Evolutionary conservation across 1,139 yeast species (phyloP), one percentile per base, ranked within the genome.

Genomic region (Lodderomyces margitis): DNA sequence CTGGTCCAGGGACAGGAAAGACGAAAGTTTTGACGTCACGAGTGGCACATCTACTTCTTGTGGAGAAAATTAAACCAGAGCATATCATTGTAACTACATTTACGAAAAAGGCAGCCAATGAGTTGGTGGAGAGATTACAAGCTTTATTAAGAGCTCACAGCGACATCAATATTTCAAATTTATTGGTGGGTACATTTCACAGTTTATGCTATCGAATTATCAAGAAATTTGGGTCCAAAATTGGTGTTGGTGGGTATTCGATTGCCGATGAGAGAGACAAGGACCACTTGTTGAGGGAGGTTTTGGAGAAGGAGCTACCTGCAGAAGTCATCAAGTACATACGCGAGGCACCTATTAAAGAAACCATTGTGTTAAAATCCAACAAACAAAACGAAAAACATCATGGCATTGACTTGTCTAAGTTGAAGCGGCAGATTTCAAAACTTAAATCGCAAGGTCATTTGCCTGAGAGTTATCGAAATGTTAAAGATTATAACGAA

Each of bases 1-100:
- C 97, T 0, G 97, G 97, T 0, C 97, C 97, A 0, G 97, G 98
- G 2, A 85, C 81, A 0, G 91, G 91, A 4, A 86, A 89, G 59
- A 89, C 97, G 3, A 86, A 82, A 54, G 91, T 91, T 2, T 64
- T 91, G 35, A 81, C 87, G 0, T 73, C 89, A 1, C 69, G 96
- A 36, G 94, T 88, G 7, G 94, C 94, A 0, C 77, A 81, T 55
- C 66, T 89, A 27, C 54, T 87, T 19, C 50, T 78, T 2, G 62
- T 72, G 9, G 74, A 78, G 28, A 56, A 68, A 2, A 61, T 83
- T 1, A 62, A 69, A 1, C 89, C 96, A 0, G 68, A 72, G 23
- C 64, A 75, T 36, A 74, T 91, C 32, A 75, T 91, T 3, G 92
- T 89, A 20, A 87, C 96, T 10, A 89, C 97, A 0, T 91, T 91